Base-by-base conservation (phyloP, 2,329 filamentous ascomycete genomes). In the Fusarium caatingaense region DNA sequence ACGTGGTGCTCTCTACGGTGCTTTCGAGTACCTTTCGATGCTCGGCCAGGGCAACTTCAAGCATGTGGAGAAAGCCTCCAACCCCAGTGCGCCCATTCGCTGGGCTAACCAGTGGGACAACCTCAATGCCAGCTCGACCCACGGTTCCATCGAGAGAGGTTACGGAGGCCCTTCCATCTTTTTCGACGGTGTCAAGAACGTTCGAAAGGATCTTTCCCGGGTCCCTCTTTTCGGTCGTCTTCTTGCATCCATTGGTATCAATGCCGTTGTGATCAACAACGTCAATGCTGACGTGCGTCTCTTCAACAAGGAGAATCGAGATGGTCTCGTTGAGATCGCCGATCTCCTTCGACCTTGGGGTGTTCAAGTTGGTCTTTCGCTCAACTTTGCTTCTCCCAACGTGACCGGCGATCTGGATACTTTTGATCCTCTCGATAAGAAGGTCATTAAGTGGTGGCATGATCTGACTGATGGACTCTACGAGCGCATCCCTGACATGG, bases 91-190 rank as follows among this genome's bases (percentile, higher is more conserved):
- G 0, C 86, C 86, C 0, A 86, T 93, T 44, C 84, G 91, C 68
- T 92, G 90, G 91, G 85, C 88, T 1, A 92, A 93, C 73, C 86
- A 93, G 69, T 93, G 91, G 91, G 89, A 93, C 75, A 92, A 93
- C 69, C 81, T 92, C 76, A 71, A 74, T n/a, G 86, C 90, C 61
- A 72, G 72, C 23, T 73, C 73, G 8, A 76, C 75, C 1, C 75
- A 77, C 20, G 78, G 90, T 15, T 88, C 84, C 42, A 88, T 93
- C 46, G 91, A 92, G 76, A 82, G 90, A 56, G 91, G 91, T 20
- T 93, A 91, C 70, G 90, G 84, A 6, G 91, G 91, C 0, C 79
- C 83, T 0, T 92, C 90, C 1, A 90, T 92, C 58, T 93, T 92
- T 79, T 93, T 92, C 78, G 66, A 69, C 13, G 78, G 82, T 47